Conservation (phyloP, 179 eudicot genomes). For the Patellifolia procumbens region DNA sequence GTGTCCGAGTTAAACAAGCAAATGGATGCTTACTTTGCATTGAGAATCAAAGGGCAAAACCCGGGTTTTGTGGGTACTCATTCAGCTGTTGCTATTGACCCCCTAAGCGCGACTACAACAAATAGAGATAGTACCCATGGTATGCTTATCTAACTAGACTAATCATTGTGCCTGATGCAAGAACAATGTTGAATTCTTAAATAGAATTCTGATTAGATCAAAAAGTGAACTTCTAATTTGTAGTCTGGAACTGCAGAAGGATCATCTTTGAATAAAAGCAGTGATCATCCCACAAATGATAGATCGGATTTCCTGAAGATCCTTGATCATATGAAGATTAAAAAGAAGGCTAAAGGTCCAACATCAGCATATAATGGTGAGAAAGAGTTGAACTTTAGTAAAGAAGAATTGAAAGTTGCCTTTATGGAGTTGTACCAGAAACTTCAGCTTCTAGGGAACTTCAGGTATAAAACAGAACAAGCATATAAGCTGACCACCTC, state of each 20-base stretch:
- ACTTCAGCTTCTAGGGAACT: slow-evolving; percentile 61
- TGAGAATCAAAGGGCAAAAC: slow-evolving; percentile 57
- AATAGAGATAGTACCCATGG: slow-evolving; percentile 39
- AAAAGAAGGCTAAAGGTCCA: slow-evolving; percentile 55
- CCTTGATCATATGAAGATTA: slow-evolving; percentile 63
- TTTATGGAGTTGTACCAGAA: slow-evolving; percentile 67
- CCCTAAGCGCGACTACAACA: slow-evolving; percentile 30
- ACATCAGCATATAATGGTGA: slow-evolving; percentile 59
- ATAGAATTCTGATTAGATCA: too few relatives aligned
- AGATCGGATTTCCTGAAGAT: slow-evolving; percentile 52
- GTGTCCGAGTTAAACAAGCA: slow-evolving; percentile 62
- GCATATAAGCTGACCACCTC: too few relatives aligned
- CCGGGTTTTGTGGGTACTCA: slow-evolving; percentile 19
- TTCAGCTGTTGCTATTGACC: slow-evolving; percentile 23
- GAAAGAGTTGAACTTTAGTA: slow-evolving; percentile 57
- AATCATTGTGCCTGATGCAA: not conserved
- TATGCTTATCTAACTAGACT: slow-evolving; percentile 13
- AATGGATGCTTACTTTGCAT: slow-evolving; percentile 79
- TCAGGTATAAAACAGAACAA: slow-evolving; percentile 71
- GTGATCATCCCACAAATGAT: too few relatives aligned
- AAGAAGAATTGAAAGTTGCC: slow-evolving; percentile 56
- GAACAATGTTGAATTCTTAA: too few relatives aligned
- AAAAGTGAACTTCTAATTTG: slow-evolving; percentile 16
- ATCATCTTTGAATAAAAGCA: slow-evolving; percentile 24
- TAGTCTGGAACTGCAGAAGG: slow-evolving; percentile 31